Evolutionary conservation across 495 filamentous ascomycete genomes (phyloP).

Genomic region (Aspergillus olivimuriae): DNA sequence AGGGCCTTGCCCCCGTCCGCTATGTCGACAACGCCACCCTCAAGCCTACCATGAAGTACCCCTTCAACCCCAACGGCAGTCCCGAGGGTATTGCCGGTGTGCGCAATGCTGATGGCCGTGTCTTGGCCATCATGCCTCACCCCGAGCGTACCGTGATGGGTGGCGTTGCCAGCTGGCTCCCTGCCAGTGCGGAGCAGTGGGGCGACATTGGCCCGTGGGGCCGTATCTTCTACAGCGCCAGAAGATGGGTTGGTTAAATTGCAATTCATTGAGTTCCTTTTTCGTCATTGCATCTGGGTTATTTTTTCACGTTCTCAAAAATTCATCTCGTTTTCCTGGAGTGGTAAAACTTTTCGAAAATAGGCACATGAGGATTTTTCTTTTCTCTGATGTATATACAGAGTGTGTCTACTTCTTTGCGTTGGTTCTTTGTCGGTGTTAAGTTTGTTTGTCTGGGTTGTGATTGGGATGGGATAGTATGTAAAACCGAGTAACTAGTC

Average conservation of each 20-base stretch:
- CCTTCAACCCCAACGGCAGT: slow-evolving; percentile 90
- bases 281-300: too few species aligned
- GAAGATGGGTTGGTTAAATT: slow-evolving; percentile 81
- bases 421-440: too few species aligned
- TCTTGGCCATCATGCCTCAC: slow-evolving; percentile 94
- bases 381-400: too few species aligned
- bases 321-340: too few species aligned
- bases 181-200: slow-evolving; percentile 61
- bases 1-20: slow-evolving; percentile 62
- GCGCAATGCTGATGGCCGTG: slow-evolving; percentile 71
- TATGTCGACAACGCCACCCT: slow-evolving; percentile 76
- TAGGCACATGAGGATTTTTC: too few species aligned
- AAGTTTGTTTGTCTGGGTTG: too few species aligned
- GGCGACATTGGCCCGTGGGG: slow-evolving; percentile 87
- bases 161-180: slow-evolving; percentile 73
- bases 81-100: slow-evolving; percentile 82
- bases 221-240: slow-evolving; percentile 70
- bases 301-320: too few species aligned
- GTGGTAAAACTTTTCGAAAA: too few species aligned
- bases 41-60: slow-evolving; percentile 73
- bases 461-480: too few species aligned
- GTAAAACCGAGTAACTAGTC: too few species aligned
- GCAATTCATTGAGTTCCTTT: too few species aligned
- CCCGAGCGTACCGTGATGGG: slow-evolving; percentile 86
- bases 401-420: too few species aligned